These are phyloP conservation scores for Malassezia pachydermatis DNA, from an alignment of 1,284 basidiomycete genomes.

Conservation along the genomic window DNA sequence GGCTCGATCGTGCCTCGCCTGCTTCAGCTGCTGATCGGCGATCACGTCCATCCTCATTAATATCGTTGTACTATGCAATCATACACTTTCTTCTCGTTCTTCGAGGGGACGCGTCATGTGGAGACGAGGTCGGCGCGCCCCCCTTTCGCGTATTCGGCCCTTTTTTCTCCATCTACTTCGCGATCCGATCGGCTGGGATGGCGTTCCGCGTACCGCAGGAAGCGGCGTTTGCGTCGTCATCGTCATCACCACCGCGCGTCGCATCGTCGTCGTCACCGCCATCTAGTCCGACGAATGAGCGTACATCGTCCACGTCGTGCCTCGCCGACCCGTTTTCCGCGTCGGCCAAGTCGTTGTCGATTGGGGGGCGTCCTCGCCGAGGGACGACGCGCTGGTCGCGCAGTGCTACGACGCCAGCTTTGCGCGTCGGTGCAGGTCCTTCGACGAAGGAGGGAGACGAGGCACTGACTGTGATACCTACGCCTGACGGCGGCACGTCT, in stretches of 20 bases:
- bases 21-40: slow-evolving; percentile 13
- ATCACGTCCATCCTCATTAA: neutral
- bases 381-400: slow-evolving; percentile 1
- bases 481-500: neutral
- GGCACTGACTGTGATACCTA: neutral
- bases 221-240: neutral
- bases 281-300: slow-evolving; percentile 13
- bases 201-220: slow-evolving; percentile 9
- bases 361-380: neutral
- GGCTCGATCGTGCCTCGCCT: slow-evolving; percentile 14
- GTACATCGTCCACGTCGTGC: neutral
- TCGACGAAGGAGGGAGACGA: neutral
- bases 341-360: slow-evolving; percentile 11
- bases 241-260: slow-evolving; percentile 9
- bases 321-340: slow-evolving; percentile 12
- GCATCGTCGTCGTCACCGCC: slow-evolving; percentile 12
- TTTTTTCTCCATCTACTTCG: too few relatives aligned
- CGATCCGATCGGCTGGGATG: too few relatives aligned
- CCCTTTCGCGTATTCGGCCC: too few relatives aligned
- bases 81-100: neutral
- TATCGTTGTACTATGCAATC: neutral
- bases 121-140: too few relatives aligned
- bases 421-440: neutral
- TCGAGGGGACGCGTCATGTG: neutral
- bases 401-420: slow-evolving; percentile 6